Conservation (phyloP, 768 basidiomycete genomes). For the Polyporus arcularius region DNA sequence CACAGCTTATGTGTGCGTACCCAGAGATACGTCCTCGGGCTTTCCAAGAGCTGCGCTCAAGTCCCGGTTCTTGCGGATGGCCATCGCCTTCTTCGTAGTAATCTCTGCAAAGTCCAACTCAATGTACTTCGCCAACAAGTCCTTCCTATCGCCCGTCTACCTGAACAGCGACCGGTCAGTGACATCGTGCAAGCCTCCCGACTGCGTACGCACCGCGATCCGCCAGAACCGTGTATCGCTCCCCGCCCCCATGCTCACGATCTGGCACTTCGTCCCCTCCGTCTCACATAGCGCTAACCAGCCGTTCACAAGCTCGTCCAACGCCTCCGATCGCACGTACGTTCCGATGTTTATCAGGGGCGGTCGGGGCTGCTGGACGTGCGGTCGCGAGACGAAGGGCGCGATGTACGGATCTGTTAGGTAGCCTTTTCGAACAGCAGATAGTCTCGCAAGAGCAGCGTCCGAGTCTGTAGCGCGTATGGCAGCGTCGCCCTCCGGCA, state of each 20-base stretch:
- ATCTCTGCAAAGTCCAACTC: conserved; percentile 92
- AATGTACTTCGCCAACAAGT: conserved; percentile 61
- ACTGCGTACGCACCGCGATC: conserved; percentile 60
- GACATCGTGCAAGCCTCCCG: neutral
- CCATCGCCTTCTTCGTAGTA: conserved; percentile 80
- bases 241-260: conserved; percentile 93
- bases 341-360: conserved; percentile 97
- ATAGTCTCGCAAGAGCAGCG: conserved; percentile 80
- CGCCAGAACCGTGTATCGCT: conserved; percentile 97
- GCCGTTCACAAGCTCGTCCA: conserved; percentile 72
- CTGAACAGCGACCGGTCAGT: conserved; percentile 5
- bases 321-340: conserved; percentile 76
- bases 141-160: conserved; percentile 58
- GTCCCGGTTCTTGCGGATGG: conserved; percentile 67
- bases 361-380: conserved; percentile 60
- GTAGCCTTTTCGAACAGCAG: conserved; percentile 84
- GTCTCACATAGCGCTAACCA: conserved; percentile 55
- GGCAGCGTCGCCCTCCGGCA: conserved; percentile 55
- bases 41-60: conserved; percentile 53
- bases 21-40: conserved; percentile 42
- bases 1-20: conserved; percentile 33
- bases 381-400: conserved; percentile 63
- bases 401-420: conserved; percentile 74
- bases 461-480: conserved; percentile 82
- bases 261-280: conserved; percentile 63